A percentile compares a stretch with the other conserved stretches of the same genome.
These are phyloP conservation scores for Tilletia setariae DNA, from an alignment of 1,284 basidiomycete species.

Conservation along the genomic window DNA sequence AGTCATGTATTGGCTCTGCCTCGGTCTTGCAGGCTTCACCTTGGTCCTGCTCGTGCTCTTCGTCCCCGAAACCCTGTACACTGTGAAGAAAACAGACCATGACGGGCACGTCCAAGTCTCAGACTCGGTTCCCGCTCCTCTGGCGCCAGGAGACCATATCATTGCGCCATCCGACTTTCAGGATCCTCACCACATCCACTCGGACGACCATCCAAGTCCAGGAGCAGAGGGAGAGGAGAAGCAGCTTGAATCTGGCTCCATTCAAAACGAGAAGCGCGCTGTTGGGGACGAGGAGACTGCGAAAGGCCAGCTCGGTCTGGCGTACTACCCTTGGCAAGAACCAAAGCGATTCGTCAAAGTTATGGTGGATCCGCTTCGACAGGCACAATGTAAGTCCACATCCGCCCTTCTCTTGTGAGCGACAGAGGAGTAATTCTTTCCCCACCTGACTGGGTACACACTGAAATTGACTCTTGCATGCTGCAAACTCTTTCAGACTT, in stretches of 20 bases:
- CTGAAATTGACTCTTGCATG: too few relatives aligned
- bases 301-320: conserved; percentile 39
- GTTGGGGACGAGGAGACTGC: not conserved
- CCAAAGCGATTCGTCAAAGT: conserved; percentile 45
- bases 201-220: not conserved
- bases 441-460: too few relatives aligned
- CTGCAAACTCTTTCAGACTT: conserved; percentile 22
- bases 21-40: conserved; percentile 47
- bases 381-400: conserved; percentile 24
- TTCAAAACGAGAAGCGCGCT: not conserved
- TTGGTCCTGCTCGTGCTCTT: conserved; percentile 46
- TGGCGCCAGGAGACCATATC: not conserved
- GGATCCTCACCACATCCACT: conserved; percentile 21
- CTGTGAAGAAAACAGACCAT: not conserved
- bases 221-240: not conserved
- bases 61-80: conserved; percentile 55
- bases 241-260: not conserved
- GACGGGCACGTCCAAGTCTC: conserved; percentile 18
- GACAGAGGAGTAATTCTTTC: too few relatives aligned
- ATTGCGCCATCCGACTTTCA: conserved; percentile 15
- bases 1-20: conserved; percentile 49
- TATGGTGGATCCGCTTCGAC: conserved; percentile 38
- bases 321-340: conserved; percentile 52
- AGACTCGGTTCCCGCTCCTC: not conserved
- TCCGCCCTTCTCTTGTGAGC: conserved; percentile 7